Conservation (phyloP, 805 yeast species). For the Wickerhamiella shivajii region DNA sequence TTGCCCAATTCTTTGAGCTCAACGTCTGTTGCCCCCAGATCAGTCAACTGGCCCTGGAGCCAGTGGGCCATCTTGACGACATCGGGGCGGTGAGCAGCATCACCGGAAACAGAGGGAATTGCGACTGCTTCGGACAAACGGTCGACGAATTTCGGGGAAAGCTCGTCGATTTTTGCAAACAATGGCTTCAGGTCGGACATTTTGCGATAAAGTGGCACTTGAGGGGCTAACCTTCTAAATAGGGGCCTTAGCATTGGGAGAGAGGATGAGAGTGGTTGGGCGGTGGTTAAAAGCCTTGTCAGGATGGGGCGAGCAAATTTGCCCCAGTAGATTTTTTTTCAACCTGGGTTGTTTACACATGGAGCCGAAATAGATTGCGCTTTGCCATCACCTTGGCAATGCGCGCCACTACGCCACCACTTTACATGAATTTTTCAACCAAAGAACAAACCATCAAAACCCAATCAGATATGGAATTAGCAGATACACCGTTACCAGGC, state of each 20-base stretch:
- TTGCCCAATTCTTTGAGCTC: constrained; percentile 69
- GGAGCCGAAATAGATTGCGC: no score
- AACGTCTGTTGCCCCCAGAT: constrained; percentile 69
- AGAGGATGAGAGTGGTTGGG: no score
- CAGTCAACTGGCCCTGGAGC: constrained; percentile 49
- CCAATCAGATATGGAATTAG: no score
- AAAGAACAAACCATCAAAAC: not conserved
- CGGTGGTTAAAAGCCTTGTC: no score
- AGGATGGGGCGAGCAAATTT: no score
- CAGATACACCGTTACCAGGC: constrained; percentile 12
- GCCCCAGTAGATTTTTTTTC: no score
- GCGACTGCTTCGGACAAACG: constrained; percentile 67
- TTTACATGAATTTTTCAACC: not conserved
- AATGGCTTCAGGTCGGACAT: constrained; percentile 12
- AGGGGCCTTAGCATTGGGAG: no score
- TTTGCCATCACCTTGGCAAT: no score
- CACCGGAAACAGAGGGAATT: constrained; percentile 89
- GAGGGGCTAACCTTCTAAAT: not conserved
- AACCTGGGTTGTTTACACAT: no score
- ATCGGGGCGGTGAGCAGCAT: constrained; percentile 72
- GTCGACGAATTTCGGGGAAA: constrained; percentile 49
- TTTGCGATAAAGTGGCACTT: not conserved
- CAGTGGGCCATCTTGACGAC: constrained; percentile 85
- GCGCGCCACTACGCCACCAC: no score
- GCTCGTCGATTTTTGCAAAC: constrained; percentile 52